phyloP scores from a whole-genome alignment of 306 rosid species.

The Elaeagnus macrophylla region DNA sequence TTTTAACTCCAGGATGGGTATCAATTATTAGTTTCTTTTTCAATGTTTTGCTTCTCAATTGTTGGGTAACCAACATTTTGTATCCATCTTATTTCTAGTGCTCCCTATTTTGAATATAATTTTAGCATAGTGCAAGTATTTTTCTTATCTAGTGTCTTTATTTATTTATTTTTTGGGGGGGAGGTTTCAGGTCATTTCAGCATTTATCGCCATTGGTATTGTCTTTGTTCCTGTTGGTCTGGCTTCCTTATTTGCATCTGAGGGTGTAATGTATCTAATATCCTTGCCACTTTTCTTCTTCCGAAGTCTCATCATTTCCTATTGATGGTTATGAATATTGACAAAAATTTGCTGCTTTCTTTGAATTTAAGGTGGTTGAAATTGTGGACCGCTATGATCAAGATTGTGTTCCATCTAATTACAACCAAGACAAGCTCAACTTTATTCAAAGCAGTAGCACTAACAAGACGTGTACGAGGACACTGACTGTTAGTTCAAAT shows the following conservation, averaged over 20 bases:
- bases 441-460: conserved; percentile 36
- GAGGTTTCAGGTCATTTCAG: conserved; percentile 51
- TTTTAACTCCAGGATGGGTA: conserved; percentile 87
- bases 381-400: conserved; percentile 43
- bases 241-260: conserved; percentile 62
- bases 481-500: conserved; percentile 42
- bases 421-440: conserved; percentile 19
- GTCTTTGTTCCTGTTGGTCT: conserved; percentile 69
- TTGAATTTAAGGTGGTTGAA: conserved; percentile 57
- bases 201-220: conserved; percentile 46
- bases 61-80: neutral
- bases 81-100: neutral
- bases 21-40: neutral
- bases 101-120: neutral
- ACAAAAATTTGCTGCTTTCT: too few relatives aligned
- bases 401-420: conserved; percentile 39
- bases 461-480: conserved; percentile 56
- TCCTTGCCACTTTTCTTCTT: conserved; percentile 1
- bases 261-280: conserved; percentile 33
- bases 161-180: neutral
- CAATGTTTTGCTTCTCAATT: neutral
- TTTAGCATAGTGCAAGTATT: neutral
- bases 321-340: too few relatives aligned
- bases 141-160: neutral
- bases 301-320: neutral